A percentile compares a stretch with the other conserved stretches of the same genome.
phyloP scores from a whole-genome alignment of 495 filamentous ascomycete genomes.

The Xylaria castorea region DNA sequence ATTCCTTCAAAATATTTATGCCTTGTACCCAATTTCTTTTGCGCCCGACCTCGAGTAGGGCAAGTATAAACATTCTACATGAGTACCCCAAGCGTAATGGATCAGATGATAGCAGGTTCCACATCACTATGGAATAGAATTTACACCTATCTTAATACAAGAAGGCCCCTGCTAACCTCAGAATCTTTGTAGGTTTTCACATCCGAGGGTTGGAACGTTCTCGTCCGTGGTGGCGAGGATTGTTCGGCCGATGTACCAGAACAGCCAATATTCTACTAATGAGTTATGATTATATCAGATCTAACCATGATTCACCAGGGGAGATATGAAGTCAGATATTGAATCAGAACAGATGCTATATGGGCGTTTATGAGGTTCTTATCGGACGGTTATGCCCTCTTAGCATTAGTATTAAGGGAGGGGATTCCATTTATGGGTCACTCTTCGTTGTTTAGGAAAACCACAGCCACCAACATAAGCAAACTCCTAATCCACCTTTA shows the following conservation, averaged over 20 bases:
- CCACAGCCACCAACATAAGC: too few species aligned
- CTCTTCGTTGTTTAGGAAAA: too few species aligned
- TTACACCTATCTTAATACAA: neutral
- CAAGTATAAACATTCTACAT: neutral
- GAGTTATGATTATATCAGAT: too few species aligned
- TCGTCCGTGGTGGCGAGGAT: conserved; percentile 25
- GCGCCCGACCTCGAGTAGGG: too few species aligned
- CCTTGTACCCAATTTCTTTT: neutral
- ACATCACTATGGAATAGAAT: neutral
- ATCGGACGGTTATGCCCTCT: neutral
- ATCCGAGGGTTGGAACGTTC: conserved; percentile 21
- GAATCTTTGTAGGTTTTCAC: conserved; percentile 12
- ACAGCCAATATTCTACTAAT: conserved; percentile 23
- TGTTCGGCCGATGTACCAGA: conserved; percentile 21
- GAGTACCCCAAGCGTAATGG: neutral
- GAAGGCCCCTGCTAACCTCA: neutral
- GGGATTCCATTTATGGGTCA: too few species aligned
- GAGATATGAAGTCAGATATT: neutral
- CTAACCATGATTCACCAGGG: neutral
- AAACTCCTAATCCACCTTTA: too few species aligned
- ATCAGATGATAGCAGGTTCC: neutral
- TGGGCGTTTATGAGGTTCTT: neutral
- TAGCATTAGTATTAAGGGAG: too few species aligned
- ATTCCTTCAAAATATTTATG: neutral
- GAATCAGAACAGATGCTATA: neutral